Conservation (phyloP, 768 basidiomycete species). For the Coprinellus micaceus region DNA sequence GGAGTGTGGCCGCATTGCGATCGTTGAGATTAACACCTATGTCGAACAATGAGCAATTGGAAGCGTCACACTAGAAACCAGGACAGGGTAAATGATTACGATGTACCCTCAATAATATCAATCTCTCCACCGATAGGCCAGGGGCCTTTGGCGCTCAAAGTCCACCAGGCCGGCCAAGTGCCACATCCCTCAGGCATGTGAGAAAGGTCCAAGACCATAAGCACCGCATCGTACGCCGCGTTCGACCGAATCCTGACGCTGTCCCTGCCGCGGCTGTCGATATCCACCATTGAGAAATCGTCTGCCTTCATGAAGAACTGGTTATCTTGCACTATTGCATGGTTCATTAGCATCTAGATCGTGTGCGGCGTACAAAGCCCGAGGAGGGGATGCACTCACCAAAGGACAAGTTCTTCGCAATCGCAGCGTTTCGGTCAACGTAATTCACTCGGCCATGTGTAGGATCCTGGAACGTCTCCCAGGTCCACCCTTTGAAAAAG, state of each 20-base stretch:
- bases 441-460: slow-evolving; percentile 67
- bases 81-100: not conserved
- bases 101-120: slow-evolving; percentile 55
- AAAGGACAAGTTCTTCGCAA: slow-evolving; percentile 40
- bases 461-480: slow-evolving; percentile 53
- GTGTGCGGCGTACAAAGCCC: too few species aligned
- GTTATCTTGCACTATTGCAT: slow-evolving; percentile 28
- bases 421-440: slow-evolving; percentile 41
- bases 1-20: slow-evolving; percentile 50
- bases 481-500: slow-evolving; percentile 47
- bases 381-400: slow-evolving; percentile 28
- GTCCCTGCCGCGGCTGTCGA: slow-evolving; percentile 45
- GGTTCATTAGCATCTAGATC: not conserved
- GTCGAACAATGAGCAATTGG: not conserved
- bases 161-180: slow-evolving; percentile 69
- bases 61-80: not conserved
- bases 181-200: slow-evolving; percentile 62
- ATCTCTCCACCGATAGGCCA: slow-evolving; percentile 65
- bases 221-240: slow-evolving; percentile 39
- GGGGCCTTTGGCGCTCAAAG: slow-evolving; percentile 43
- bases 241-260: slow-evolving; percentile 53
- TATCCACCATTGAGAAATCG: slow-evolving; percentile 30
- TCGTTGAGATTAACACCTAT: slow-evolving; percentile 47
- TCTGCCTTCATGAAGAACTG: slow-evolving; percentile 62
- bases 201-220: slow-evolving; percentile 47